A percentile compares a stretch with the other conserved stretches of the same genome.
These are phyloP conservation scores for Melastoma malabathricum DNA, from an alignment of 345 rosid species.

Conservation along the genomic window DNA sequence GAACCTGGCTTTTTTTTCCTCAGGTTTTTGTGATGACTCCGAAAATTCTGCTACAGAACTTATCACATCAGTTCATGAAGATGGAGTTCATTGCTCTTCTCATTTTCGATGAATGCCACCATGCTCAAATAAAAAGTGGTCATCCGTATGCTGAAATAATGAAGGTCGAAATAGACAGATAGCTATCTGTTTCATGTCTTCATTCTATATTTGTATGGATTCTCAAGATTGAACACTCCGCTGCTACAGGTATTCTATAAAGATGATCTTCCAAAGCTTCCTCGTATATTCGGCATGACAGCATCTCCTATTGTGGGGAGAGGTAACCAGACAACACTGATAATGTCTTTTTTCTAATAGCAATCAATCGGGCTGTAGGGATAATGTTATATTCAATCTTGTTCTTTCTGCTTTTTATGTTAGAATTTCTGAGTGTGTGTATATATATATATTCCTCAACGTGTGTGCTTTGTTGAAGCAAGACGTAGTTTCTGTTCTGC, in stretches of 20 bases:
- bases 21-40: constrained; percentile 98
- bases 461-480: no score
- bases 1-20: not conserved
- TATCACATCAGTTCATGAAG: constrained; percentile 81
- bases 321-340: constrained; percentile 33
- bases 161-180: constrained; percentile 27
- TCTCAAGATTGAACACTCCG: constrained; percentile 13
- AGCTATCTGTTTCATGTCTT: not conserved
- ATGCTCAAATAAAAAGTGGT: constrained; percentile 68
- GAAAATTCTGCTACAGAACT: constrained; percentile 46
- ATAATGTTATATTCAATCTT: no score
- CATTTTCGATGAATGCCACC: constrained; percentile 92
- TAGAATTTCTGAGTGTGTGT: no score
- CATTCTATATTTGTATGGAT: constrained; percentile 2
- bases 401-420: no score
- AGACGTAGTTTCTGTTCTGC: no score
- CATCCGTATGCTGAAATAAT: constrained; percentile 90
- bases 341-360: no score
- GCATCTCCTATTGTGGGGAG: constrained; percentile 92
- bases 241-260: constrained; percentile 57
- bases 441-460: no score
- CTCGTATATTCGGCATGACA: constrained; percentile 96
- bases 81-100: constrained; percentile 82
- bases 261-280: constrained; percentile 29
- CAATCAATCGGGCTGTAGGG: no score